Evolutionary conservation across 176 grass and related monocot genomes (phyloP), one percentile per base, ranked within the genome.

Genomic region (Bothriochloa decipiens): DNA sequence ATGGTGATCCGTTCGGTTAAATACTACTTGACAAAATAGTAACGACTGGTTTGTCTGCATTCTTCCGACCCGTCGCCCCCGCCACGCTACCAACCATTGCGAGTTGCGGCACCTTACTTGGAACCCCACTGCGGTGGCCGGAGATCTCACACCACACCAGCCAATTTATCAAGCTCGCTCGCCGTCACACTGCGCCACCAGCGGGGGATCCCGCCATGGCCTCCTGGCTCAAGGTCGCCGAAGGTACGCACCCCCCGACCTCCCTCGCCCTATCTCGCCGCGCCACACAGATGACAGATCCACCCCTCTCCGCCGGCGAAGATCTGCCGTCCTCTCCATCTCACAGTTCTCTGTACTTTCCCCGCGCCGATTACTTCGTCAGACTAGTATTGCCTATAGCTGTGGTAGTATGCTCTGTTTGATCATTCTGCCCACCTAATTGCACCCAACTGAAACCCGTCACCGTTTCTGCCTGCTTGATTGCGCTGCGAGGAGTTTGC

Each of bases 211-310:
- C 65, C 47, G 67, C 75, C 84, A 99, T 99, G 96, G 91, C 96
- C 75, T 99, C 96, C 65, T 99, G 96, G 96, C 93, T 99, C 87
- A 99, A 99, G 82, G 96, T 83, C 77, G 96, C 96, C 70, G 96
- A 99, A 99, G 96, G 96, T 99, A 96, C 66, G 65, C 76, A 68
- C 18, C 76, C 50, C 49, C 14, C 62, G 10, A 72, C 70, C 61
- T 67, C 70, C 43, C 50, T 83, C 18, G 41, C 73, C 50, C 78
- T 47, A 46, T 28, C 53, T 28, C 16, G 71, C 17, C 36, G 83
- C 66, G 47, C 81, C 41, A 58, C 84, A 53, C 29, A 84, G 79
- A 88, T 77, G 81, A 53, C 29, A 84, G 79, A 88, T 77, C 86
- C 78, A 60, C 78, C 50, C 50, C 43, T 49, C 71, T 11, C 62